Evolutionary conservation across 1,284 basidiomycete species (phyloP).

Genomic region (Fomitiporia mediterranea): DNA sequence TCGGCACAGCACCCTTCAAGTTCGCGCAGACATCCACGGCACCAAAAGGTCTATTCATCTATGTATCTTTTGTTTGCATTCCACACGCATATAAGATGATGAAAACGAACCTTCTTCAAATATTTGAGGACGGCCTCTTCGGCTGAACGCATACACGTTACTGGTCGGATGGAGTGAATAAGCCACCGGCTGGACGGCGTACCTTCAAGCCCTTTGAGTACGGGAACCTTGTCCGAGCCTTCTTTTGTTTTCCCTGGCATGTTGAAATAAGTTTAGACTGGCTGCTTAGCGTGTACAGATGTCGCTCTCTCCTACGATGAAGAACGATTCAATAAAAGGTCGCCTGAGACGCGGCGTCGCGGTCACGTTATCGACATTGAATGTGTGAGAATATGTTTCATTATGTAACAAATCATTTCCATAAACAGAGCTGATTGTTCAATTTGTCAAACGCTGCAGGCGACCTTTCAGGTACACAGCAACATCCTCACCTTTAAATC

Average conservation of each 20-base stretch:
- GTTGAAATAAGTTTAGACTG: no score
- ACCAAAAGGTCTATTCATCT: slow-evolving; percentile 25
- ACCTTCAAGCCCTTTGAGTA: slow-evolving; percentile 29
- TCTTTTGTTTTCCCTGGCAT: slow-evolving; percentile 25
- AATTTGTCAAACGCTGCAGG: not conserved
- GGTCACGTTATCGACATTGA: not conserved
- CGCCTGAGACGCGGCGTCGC: not conserved
- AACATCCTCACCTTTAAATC: not conserved
- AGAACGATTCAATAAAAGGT: no score
- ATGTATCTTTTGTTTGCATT: not conserved
- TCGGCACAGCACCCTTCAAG: slow-evolving; percentile 79
- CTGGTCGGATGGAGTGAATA: not conserved
- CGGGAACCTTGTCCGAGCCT: slow-evolving; percentile 22
- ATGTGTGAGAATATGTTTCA: no score
- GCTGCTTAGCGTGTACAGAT: no score
- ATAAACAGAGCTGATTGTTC: no score
- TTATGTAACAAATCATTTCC: no score
- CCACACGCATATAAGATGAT: not conserved
- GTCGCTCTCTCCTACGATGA: no score
- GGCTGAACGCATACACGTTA: slow-evolving; percentile 34
- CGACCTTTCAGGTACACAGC: no score
- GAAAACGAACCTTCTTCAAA: slow-evolving; percentile 51
- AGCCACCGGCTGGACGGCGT: not conserved
- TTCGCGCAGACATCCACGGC: slow-evolving; percentile 83
- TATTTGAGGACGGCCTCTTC: slow-evolving; percentile 73